These are phyloP conservation scores for Trichoderma lentiforme DNA, from an alignment of 2,329 filamentous ascomycete genomes.

Conservation along the genomic window DNA sequence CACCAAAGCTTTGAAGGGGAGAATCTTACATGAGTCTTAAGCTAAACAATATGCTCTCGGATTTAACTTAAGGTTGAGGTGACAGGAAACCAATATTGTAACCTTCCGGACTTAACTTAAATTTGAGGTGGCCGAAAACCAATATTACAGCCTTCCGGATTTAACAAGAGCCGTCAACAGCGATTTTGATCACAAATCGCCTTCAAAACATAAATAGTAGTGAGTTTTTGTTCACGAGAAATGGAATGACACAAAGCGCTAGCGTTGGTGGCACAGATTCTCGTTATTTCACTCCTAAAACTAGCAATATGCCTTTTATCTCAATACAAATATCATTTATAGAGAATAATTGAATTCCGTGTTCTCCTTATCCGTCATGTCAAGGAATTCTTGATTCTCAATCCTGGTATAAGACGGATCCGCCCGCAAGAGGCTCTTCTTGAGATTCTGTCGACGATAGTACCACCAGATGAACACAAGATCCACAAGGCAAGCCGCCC, in stretches of 20 bases:
- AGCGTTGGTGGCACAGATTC: not conserved
- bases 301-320: not conserved
- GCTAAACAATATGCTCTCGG: not conserved
- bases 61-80: not conserved
- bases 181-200: not conserved
- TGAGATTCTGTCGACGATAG: constrained; percentile 56
- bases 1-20: not conserved
- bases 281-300: not conserved
- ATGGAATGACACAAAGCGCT: not conserved
- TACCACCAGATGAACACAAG: constrained; percentile 61
- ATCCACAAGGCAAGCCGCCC: constrained; percentile 49
- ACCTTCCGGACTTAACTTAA: not conserved
- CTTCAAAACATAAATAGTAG: not conserved
- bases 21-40: not conserved
- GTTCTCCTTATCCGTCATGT: constrained; percentile 65
- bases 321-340: constrained; percentile 26
- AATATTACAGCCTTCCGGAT: too few relatives aligned
- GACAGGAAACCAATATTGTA: not conserved
- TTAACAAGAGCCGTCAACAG: not conserved
- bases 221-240: not conserved
- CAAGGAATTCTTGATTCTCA: constrained; percentile 65
- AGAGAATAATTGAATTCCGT: constrained; percentile 60
- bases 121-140: too few relatives aligned
- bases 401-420: constrained; percentile 56
- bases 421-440: constrained; percentile 52